Conservation (phyloP, 1,284 basidiomycete species). For the Ceratobasidium sp. region DNA sequence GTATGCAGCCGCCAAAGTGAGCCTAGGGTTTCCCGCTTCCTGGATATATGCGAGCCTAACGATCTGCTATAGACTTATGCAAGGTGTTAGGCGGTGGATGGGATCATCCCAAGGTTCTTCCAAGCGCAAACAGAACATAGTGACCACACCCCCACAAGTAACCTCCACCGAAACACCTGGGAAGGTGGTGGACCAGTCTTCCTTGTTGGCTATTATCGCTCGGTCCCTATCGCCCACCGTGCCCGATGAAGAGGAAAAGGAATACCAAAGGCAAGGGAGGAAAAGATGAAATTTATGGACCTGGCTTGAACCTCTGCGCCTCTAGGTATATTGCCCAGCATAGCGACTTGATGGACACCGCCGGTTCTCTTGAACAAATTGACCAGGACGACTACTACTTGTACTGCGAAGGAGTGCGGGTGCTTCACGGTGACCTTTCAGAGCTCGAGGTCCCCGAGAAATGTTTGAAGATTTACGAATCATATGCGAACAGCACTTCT, state of each 20-base stretch:
- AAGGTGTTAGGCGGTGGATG: conserved; percentile 78
- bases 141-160: conserved; percentile 35
- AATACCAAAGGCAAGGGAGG: conserved; percentile 76
- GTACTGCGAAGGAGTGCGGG: conserved; percentile 54
- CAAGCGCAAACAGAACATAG: conserved; percentile 53
- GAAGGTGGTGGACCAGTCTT: conserved; percentile 61
- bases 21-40: background rate
- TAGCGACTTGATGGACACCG: conserved; percentile 54
- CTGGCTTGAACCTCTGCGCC: conserved; percentile 32
- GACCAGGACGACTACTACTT: conserved; percentile 59
- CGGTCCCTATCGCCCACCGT: conserved; percentile 74
- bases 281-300: conserved; percentile 49
- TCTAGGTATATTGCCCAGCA: conserved; percentile 57
- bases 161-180: conserved; percentile 49
- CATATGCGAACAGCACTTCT: conserved; percentile 2
- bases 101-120: conserved; percentile 58
- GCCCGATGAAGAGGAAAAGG: conserved; percentile 70
- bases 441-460: conserved; percentile 44
- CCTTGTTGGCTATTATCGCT: conserved; percentile 71
- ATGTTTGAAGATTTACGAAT: conserved; percentile 14
- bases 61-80: conserved; percentile 66
- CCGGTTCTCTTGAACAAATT: conserved; percentile 51
- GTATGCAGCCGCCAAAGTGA: conserved; percentile 40
- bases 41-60: background rate
- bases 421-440: conserved; percentile 52